Evolutionary conservation across 78 protist species (phyloP).

Genomic region (Diacronema lutheri): DNA sequence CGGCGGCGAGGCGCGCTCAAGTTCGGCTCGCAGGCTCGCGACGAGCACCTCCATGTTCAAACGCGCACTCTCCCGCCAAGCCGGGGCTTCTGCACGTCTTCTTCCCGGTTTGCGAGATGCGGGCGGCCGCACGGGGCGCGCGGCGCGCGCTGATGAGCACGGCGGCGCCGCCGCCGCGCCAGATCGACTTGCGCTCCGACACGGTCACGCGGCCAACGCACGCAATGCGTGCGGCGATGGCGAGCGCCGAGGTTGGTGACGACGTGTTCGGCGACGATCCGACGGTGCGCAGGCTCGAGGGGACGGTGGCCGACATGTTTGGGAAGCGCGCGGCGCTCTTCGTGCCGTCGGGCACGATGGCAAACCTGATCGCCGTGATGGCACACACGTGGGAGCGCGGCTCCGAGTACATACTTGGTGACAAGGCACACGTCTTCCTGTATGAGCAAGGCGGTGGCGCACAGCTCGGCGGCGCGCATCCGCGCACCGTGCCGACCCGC

Average conservation of each 20-base stretch:
- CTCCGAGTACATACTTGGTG: slow-evolving; percentile 1
- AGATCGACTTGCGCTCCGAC: slow-evolving; percentile 36
- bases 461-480: not conserved
- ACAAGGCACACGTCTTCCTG: not conserved
- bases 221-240: slow-evolving; percentile 35
- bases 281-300: slow-evolving; percentile 40
- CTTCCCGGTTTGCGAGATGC: no score
- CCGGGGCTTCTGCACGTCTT: no score
- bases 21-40: no score
- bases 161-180: no score
- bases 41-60: no score
- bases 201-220: slow-evolving; percentile 45
- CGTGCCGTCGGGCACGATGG: slow-evolving; percentile 56
- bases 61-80: no score
- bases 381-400: slow-evolving; percentile 15
- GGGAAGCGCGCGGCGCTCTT: slow-evolving; percentile 65
- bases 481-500: not conserved
- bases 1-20: no score
- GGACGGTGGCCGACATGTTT: not conserved
- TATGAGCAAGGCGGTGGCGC: slow-evolving; percentile 13
- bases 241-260: slow-evolving; percentile 59
- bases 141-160: no score
- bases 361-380: slow-evolving; percentile 41
- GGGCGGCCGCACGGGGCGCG: no score
- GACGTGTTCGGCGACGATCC: slow-evolving; percentile 64